Evolutionary conservation across 176 grass and related monocot genomes (phyloP), one percentile per base, ranked within the genome.

Genomic region (Raddia distichophylla): DNA sequence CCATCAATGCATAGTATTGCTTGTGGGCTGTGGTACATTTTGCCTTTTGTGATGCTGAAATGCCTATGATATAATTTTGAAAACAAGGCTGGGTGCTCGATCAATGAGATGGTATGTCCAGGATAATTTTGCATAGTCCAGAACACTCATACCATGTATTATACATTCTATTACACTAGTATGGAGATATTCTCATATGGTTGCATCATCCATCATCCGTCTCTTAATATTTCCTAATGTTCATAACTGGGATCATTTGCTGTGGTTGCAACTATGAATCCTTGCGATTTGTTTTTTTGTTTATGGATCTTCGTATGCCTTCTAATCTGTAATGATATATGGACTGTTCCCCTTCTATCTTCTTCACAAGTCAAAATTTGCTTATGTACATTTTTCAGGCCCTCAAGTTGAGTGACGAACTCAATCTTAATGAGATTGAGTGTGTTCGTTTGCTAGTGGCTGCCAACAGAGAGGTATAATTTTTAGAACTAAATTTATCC

Each of bases 391-490:
- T 78, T 87, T 86, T 80, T 78, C 86, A 98, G 95, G 92, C 92
- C 4, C 63, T 98, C 43, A 95, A 98, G 77, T 76, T 98, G 84
- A 98, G 95, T 54, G 95, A 98, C 73, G 95, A 98, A 76, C 90
- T 95, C 78, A 89, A 93, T 93, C 93, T 98, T 47, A 98, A 98
- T 73, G 95, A 98, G 76, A 93, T 93, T 7, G 89, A 91, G 72
- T 98, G 92, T 91, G 95, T 98, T 81, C 88, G 88, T 58, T 90
- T 98, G 86, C 92, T 98, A 79, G 90, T 98, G 82, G 80, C 80
- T 60, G 86, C 95, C 67, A 98, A 98, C 79, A 81, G 86, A 64
- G 88, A 98, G 92, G 92, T 98, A 88, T 68, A 27, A 1, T 83
- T 85, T 58, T 35, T 67, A 79, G 43, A 77, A 82, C 46, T 64